A percentile compares a stretch with the other conserved stretches of the same genome.
These are phyloP conservation scores for Conticribra guillardii DNA, from an alignment of 108 stramenopile genomes.

Conservation along the genomic window DNA sequence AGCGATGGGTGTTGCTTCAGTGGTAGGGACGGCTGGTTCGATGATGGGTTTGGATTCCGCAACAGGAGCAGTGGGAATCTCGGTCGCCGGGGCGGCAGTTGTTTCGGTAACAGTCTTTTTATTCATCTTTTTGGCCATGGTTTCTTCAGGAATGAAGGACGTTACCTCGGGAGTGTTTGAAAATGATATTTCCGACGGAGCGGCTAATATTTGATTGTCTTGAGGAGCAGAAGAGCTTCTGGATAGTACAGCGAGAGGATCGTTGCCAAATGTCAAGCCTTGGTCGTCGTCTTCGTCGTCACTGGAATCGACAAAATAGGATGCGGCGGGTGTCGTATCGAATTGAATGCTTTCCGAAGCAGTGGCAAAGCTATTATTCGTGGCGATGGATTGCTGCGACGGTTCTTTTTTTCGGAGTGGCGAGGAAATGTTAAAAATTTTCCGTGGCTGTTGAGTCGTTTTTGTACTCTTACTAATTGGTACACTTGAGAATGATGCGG, in stretches of 20 bases:
- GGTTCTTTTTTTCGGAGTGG: constrained; percentile 21
- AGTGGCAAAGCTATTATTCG: constrained; percentile 38
- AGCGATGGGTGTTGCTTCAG: background rate
- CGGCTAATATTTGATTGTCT: too few relatives aligned
- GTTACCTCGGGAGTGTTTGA: background rate
- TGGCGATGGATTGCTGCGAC: constrained; percentile 32
- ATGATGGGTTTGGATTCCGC: background rate
- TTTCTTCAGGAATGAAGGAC: constrained; percentile 11
- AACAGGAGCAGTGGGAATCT: background rate
- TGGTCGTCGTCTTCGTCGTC: constrained; percentile 12
- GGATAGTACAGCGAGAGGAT: constrained; percentile 22
- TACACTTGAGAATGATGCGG: background rate
- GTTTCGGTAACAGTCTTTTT: background rate
- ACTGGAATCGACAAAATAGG: constrained; percentile 27
- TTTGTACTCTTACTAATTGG: background rate
- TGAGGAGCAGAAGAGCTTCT: background rate
- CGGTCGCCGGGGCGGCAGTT: background rate
- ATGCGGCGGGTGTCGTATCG: constrained; percentile 28
- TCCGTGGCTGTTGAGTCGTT: constrained; percentile 16
- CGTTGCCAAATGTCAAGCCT: constrained; percentile 24
- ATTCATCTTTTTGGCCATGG: constrained; percentile 25
- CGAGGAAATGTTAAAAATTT: constrained; percentile 20
- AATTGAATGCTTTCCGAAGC: constrained; percentile 24
- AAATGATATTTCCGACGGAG: background rate
- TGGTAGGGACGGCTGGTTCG: background rate